phyloP scores from a whole-genome alignment of 2,329 filamentous ascomycete species.

The Calonectria pseudoreteaudii region DNA sequence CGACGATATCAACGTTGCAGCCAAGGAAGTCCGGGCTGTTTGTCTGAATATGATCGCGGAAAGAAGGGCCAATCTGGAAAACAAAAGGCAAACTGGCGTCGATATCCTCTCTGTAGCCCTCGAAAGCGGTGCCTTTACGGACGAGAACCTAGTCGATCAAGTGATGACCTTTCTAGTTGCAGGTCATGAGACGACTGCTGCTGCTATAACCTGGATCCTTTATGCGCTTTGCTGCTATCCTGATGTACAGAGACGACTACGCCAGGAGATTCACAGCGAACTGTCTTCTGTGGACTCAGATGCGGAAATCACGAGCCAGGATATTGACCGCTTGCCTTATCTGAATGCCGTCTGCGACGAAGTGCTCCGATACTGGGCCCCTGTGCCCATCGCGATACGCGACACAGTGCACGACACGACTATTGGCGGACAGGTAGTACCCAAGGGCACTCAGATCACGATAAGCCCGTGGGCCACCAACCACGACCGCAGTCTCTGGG shows the following conservation, averaged over 20 bases:
- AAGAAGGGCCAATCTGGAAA: conserved; percentile 70
- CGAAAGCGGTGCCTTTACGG: conserved; percentile 78
- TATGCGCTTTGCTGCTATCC: conserved; percentile 77
- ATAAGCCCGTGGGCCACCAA: conserved; percentile 78
- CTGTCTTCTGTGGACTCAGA: conserved; percentile 63
- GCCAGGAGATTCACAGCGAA: conserved; percentile 72
- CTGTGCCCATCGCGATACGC: conserved; percentile 78
- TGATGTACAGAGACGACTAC: conserved; percentile 73
- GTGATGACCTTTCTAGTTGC: conserved; percentile 91
- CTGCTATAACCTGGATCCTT: conserved; percentile 80
- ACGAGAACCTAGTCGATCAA: conserved; percentile 85
- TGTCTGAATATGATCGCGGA: conserved; percentile 76
- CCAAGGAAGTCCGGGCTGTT: conserved; percentile 70
- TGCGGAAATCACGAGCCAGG: conserved; percentile 52
- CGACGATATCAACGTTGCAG: conserved; percentile 68
- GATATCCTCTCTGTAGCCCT: conserved; percentile 88
- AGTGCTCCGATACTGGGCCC: conserved; percentile 77
- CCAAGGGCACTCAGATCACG: conserved; percentile 76
- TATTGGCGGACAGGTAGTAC: conserved; percentile 74
- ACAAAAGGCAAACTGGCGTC: conserved; percentile 63
- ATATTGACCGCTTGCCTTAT: conserved; percentile 82
- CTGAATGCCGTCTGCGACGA: conserved; percentile 85
- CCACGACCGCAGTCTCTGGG: conserved; percentile 78
- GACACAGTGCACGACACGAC: conserved; percentile 72
- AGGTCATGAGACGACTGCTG: conserved; percentile 83